phyloP scores from a whole-genome alignment of 2,329 filamentous ascomycete genomes.

The Verticillium nonalfalfae region DNA sequence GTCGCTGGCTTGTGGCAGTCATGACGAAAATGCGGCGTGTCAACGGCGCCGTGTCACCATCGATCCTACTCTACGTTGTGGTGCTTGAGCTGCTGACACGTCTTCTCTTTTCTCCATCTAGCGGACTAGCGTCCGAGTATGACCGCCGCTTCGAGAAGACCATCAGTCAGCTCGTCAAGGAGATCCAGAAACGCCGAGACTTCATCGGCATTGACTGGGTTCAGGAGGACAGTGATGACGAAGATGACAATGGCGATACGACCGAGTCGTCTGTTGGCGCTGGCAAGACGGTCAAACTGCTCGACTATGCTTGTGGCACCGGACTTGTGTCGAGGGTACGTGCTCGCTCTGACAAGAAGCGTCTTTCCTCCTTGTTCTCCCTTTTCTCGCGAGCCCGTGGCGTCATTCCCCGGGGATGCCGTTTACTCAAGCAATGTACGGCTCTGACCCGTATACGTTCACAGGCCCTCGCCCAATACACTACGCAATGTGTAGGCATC shows the following conservation, averaged over 20 bases:
- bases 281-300: constrained; percentile 37
- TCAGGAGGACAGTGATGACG: constrained; percentile 27
- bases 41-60: not conserved
- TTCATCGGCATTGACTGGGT: constrained; percentile 58
- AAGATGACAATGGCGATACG: constrained; percentile 20
- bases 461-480: constrained; percentile 54
- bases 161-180: constrained; percentile 44
- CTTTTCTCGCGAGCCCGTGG: not conserved
- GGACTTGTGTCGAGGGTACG: constrained; percentile 58
- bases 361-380: not conserved
- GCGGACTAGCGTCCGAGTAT: constrained; percentile 47
- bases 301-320: constrained; percentile 75
- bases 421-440: too few species aligned
- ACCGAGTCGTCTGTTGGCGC: constrained; percentile 2
- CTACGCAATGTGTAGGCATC: constrained; percentile 58
- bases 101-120: constrained; percentile 16
- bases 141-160: constrained; percentile 50
- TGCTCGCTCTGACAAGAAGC: constrained; percentile 2
- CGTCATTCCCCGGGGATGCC: too few species aligned
- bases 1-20: not conserved
- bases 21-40: not conserved
- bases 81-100: not conserved
- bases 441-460: not conserved
- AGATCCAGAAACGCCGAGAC: constrained; percentile 44
- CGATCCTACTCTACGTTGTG: not conserved